Evolutionary conservation across 2,329 filamentous ascomycete species (phyloP).

Genomic region (Pleomassaria siparia): DNA sequence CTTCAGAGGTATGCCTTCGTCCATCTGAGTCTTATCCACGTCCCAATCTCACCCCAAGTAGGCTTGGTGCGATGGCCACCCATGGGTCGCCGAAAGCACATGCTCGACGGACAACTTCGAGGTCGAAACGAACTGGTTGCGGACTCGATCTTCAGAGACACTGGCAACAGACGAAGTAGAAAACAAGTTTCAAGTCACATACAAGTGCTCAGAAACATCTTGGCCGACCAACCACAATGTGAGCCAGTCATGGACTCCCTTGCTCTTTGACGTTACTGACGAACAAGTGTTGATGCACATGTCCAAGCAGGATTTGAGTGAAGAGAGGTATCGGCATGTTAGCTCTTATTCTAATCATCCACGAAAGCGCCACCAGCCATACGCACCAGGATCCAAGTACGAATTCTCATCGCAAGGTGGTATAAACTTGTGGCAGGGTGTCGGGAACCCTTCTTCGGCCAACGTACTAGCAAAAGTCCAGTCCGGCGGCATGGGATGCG

Average conservation of each 20-base stretch:
- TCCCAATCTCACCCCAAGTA: too few relatives aligned
- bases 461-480: conserved; percentile 13
- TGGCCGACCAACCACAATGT: conserved; percentile 57
- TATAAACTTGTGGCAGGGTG: conserved; percentile 18
- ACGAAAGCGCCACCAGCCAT: conserved; percentile 19
- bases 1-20: conserved; percentile 45
- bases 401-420: conserved; percentile 17
- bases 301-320: conserved; percentile 38
- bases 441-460: conserved; percentile 19
- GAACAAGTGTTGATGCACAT: conserved; percentile 45
- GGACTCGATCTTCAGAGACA: conserved; percentile 58
- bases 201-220: conserved; percentile 61
- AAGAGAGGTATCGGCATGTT: conserved; percentile 14
- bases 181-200: conserved; percentile 68
- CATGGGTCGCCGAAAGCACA: conserved; percentile 59
- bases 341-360: conserved; percentile 21
- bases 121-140: conserved; percentile 65
- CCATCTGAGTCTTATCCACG: not conserved
- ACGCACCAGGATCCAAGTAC: conserved; percentile 22
- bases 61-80: conserved; percentile 55
- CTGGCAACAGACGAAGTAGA: conserved; percentile 54
- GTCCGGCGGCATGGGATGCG: not conserved
- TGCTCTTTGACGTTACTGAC: conserved; percentile 23
- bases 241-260: conserved; percentile 25
- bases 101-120: conserved; percentile 53